phyloP scores from a whole-genome alignment of 2,329 filamentous ascomycete genomes.

The Botrytis cinerea region DNA sequence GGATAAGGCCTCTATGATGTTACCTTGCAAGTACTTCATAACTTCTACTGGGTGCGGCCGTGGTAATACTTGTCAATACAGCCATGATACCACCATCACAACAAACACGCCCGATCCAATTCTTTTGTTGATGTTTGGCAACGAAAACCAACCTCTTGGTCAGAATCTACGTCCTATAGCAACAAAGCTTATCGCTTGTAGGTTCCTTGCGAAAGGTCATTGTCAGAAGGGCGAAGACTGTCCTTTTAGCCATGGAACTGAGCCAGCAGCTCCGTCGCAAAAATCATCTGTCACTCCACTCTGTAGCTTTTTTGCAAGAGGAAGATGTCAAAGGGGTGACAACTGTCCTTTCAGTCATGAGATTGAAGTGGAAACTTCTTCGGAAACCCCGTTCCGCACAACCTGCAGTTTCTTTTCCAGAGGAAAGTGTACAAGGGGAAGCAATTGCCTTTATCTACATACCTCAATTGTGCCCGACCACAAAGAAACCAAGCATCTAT shows the following conservation, averaged over 20 bases:
- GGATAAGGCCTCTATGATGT: not conserved
- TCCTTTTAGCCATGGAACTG: not conserved
- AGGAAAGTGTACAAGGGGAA: not conserved
- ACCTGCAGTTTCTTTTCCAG: not conserved
- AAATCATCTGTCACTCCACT: not conserved
- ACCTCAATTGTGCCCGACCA: too few relatives aligned
- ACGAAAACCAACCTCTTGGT: not conserved
- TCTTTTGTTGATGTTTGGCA: not conserved
- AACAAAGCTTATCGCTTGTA: not conserved
- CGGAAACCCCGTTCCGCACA: too few relatives aligned
- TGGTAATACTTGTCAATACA: not conserved
- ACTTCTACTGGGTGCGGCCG: not conserved
- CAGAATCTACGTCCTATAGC: not conserved
- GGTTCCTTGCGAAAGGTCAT: not conserved
- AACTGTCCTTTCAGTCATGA: not conserved
- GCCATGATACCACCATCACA: not conserved
- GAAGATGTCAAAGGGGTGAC: not conserved
- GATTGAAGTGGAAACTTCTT: not conserved
- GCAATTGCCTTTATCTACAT: not conserved
- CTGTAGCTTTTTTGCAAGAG: not conserved
- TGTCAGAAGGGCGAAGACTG: not conserved
- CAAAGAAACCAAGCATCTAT: not conserved
- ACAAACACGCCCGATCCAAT: not conserved
- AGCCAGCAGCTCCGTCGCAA: not conserved
- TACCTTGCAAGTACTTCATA: not conserved